These are phyloP conservation scores for Candida glaebosa DNA, from an alignment of 805 yeast species.

Conservation along the genomic window DNA sequence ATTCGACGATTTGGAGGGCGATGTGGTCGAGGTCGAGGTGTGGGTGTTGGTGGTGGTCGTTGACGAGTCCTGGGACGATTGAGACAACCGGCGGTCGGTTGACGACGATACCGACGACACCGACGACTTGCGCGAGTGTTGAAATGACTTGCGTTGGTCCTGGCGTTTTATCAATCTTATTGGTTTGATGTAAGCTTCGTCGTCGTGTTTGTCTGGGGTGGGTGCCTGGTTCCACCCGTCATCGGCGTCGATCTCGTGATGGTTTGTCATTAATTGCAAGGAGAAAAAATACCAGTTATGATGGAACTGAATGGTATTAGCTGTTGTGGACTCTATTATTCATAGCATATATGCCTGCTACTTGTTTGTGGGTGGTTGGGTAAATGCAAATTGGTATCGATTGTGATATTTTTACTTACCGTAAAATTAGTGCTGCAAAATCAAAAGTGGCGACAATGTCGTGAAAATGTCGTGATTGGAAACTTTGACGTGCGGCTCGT, in stretches of 20 bases:
- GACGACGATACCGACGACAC: slow-evolving; percentile 1
- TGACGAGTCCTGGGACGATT: slow-evolving; percentile 4
- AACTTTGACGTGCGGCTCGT: too few relatives aligned
- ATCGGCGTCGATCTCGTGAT: neutral
- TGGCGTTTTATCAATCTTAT: slow-evolving; percentile 26
- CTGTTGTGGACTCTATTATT: neutral
- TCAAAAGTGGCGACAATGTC: neutral
- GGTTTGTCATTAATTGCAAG: neutral
- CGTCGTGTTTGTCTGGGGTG: neutral
- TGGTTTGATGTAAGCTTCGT: slow-evolving; percentile 18
- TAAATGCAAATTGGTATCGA: too few relatives aligned
- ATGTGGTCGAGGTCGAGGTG: neutral
- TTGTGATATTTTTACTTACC: neutral
- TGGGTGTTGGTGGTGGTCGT: neutral
- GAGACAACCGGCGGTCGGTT: slow-evolving; percentile 1
- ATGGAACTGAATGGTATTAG: neutral
- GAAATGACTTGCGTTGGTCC: slow-evolving; percentile 6
- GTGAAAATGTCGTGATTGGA: neutral
- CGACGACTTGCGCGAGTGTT: slow-evolving; percentile 1
- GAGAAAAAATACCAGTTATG: neutral
- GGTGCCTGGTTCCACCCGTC: neutral
- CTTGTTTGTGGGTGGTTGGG: too few relatives aligned
- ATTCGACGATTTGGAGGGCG: slow-evolving; percentile 6
- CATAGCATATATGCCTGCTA: neutral
- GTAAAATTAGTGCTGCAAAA: neutral